Conservation (phyloP, 495 filamentous ascomycete genomes). For the Evansstolkia leycettana region DNA sequence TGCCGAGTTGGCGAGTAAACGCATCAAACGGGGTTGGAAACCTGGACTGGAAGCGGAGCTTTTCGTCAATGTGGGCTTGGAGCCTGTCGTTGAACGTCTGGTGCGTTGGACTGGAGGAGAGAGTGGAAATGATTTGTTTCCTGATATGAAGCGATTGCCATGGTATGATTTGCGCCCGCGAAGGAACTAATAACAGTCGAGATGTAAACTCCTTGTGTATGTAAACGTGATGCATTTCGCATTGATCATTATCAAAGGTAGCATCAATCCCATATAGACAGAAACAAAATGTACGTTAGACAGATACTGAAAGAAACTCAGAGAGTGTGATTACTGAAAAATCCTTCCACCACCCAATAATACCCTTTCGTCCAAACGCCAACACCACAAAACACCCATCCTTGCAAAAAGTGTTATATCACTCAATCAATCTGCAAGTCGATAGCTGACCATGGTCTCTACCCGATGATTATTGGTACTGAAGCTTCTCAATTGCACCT, state of each 20-base stretch:
- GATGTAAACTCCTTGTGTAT: too few species aligned
- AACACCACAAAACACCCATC: slow-evolving; percentile 12
- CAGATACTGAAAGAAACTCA: background rate
- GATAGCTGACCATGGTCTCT: slow-evolving; percentile 89
- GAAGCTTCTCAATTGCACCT: slow-evolving; percentile 89
- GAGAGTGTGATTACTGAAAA: too few species aligned
- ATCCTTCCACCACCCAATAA: too few species aligned
- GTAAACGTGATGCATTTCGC: slow-evolving; percentile 1
- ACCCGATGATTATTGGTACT: slow-evolving; percentile 89
- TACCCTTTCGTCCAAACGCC: slow-evolving; percentile 19
- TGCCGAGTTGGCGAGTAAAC: slow-evolving; percentile 21
- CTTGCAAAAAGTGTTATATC: slow-evolving; percentile 8
- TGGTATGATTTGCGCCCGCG: slow-evolving; percentile 28
- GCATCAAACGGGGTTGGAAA: slow-evolving; percentile 29
- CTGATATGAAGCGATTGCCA: slow-evolving; percentile 20
- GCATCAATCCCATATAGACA: background rate
- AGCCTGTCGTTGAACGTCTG: slow-evolving; percentile 21
- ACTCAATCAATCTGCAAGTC: slow-evolving; percentile 41
- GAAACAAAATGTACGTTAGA: background rate
- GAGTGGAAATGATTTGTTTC: slow-evolving; percentile 24
- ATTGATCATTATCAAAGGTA: slow-evolving; percentile 1
- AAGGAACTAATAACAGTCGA: too few species aligned
- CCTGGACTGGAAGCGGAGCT: slow-evolving; percentile 12
- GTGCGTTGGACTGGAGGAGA: slow-evolving; percentile 26
- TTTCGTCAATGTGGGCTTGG: slow-evolving; percentile 15